These are phyloP conservation scores for Gossypium arboreum DNA, from an alignment of 345 rosid genomes.

Conservation along the genomic window DNA sequence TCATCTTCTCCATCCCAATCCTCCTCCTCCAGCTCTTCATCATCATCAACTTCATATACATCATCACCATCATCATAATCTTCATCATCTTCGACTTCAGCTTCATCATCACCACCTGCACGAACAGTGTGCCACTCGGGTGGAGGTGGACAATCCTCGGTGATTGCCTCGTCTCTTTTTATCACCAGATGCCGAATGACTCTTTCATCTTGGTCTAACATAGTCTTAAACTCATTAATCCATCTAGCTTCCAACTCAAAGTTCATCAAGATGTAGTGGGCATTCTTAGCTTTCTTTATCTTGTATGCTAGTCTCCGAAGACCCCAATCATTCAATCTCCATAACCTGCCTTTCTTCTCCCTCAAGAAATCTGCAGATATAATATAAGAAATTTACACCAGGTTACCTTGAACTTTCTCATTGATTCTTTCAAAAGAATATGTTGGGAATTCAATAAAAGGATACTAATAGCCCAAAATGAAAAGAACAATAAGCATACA, in stretches of 20 bases:
- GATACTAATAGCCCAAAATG: background rate
- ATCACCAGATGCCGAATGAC: slow-evolving; percentile 88
- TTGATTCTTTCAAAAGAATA: background rate
- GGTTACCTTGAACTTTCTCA: too few species aligned
- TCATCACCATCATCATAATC: background rate
- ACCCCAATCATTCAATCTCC: slow-evolving; percentile 94
- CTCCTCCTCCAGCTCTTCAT: slow-evolving; percentile 12
- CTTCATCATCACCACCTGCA: slow-evolving; percentile 41
- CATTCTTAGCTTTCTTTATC: slow-evolving; percentile 75
- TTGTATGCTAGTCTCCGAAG: slow-evolving; percentile 83
- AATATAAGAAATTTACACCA: background rate
- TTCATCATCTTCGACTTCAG: slow-evolving; percentile 38
- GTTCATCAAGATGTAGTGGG: slow-evolving; percentile 89
- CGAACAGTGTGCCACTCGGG: slow-evolving; percentile 66
- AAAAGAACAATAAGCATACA: background rate
- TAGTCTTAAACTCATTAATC: slow-evolving; percentile 71
- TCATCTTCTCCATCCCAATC: slow-evolving; percentile 10
- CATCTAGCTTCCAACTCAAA: slow-evolving; percentile 81
- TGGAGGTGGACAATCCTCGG: slow-evolving; percentile 79
- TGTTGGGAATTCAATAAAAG: background rate
- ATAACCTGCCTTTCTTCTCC: slow-evolving; percentile 79
- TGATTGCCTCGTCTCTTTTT: slow-evolving; percentile 73
- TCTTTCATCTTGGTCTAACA: slow-evolving; percentile 81
- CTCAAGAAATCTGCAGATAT: slow-evolving; percentile 54
- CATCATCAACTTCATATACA: slow-evolving; percentile 5